Evolutionary conservation across 495 filamentous ascomycete species (phyloP), one percentile per base, ranked within the genome.

Genomic region (Aspergillus nanangensis): DNA sequence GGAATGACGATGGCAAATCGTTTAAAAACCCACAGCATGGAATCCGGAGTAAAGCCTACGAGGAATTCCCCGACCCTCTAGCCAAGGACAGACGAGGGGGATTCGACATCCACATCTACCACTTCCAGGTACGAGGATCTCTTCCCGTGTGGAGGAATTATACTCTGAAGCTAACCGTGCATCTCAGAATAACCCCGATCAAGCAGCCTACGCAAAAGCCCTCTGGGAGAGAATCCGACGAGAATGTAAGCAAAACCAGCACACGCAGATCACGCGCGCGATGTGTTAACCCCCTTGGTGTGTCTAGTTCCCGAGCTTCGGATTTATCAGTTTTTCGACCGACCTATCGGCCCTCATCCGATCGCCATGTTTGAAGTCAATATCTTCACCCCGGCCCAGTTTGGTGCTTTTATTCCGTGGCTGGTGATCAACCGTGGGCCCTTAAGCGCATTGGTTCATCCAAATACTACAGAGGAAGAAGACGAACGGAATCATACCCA

Each of bases 331-430:
- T 70, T 94, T 51, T 94, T 78, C 74, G 83, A 93, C 53, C 60
- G 69, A 31, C 88, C 89, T 3, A 60, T 95, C 5, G 90, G 90
- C 0, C 90, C 90, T 2, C 90, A 96, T 55, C 83, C 85, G 0
- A 66, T 88, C 0, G 87, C 81, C 36, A 96, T 96, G 90, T 79
- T 96, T 52, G 90, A 96, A 63, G 91, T 95, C 13, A 93, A 93
- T 50, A 29, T 96, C 21, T 86, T 90, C 61, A 88, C 83, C 0
- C 90, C 90, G 0, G 80, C 81, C 4, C 87, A 96, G 61, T 93
- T 95, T 53, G 90, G 90, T 3, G 90, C 90, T 0, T 92, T 95
- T 52, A 62, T 95, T 17, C 73, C 84, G 0, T 96, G 90, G 90
- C 69, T 96, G 34, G 76, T 88, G 20, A 81, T 95, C 44, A 82